These are phyloP conservation scores for Pyrus bretschneideri DNA, from an alignment of 306 rosid genomes.

Conservation along the genomic window DNA sequence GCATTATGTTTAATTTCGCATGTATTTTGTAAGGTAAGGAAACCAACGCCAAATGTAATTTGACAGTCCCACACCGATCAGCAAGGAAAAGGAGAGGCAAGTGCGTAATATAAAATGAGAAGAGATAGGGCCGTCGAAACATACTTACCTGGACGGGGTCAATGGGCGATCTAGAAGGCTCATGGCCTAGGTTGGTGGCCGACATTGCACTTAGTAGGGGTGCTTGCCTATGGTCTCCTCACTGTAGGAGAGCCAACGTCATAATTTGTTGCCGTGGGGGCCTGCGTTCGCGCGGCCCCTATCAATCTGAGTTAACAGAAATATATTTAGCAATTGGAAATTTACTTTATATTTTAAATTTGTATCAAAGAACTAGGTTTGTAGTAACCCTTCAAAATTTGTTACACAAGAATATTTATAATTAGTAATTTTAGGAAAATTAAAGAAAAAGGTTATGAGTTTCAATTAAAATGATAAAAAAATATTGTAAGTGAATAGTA, in stretches of 20 bases:
- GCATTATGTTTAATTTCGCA: no score
- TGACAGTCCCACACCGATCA: neutral
- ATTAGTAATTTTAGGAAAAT: no score
- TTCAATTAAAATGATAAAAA: no score
- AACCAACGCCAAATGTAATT: neutral
- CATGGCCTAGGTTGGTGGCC: conserved; percentile 39
- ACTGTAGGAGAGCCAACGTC: conserved; percentile 53
- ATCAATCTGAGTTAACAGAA: neutral
- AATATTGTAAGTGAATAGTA: no score
- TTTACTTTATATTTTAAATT: no score
- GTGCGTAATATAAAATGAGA: neutral
- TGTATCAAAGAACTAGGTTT: no score
- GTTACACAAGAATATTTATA: no score
- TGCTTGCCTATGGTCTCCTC: conserved; percentile 52
- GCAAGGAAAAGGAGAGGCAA: fast-evolving
- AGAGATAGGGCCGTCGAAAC: fast-evolving
- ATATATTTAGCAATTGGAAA: no score
- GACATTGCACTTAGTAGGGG: conserved; percentile 63
- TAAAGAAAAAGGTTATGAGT: no score
- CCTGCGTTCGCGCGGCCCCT: conserved; percentile 82
- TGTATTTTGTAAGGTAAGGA: neutral
- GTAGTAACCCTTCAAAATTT: no score
- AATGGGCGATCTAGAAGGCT: conserved; percentile 38
- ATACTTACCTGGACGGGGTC: conserved; percentile 64
- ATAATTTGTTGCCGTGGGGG: conserved; percentile 63